Evolutionary conservation across 192 early-diverging fungal genomes (phyloP).

Genomic region (Backusella tarrabulga): DNA sequence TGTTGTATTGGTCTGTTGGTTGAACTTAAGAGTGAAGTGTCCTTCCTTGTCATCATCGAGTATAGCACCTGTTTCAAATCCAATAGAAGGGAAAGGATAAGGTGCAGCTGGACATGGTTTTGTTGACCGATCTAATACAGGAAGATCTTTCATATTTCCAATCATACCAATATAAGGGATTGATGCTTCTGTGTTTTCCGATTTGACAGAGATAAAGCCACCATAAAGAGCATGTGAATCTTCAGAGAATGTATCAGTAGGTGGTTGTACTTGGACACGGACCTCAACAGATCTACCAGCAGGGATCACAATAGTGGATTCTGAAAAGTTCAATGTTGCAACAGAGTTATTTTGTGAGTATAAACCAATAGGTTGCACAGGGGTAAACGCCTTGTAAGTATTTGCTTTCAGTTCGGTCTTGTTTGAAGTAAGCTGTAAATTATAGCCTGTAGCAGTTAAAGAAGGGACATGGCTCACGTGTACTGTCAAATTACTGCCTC

Average conservation of each 20-base stretch:
- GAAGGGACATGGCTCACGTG: slow-evolving; percentile 35
- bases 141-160: slow-evolving; percentile 40
- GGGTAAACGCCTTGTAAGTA: not conserved
- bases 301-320: not conserved
- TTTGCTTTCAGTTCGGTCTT: not conserved
- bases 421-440: not conserved
- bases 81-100: slow-evolving; percentile 28
- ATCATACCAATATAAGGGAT: slow-evolving; percentile 46
- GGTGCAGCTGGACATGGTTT: slow-evolving; percentile 9
- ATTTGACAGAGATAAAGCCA: slow-evolving; percentile 33
- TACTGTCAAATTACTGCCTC: slow-evolving; percentile 25
- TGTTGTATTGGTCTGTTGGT: not conserved
- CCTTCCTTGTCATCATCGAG: not conserved
- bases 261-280: slow-evolving; percentile 20
- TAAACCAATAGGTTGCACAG: slow-evolving; percentile 20
- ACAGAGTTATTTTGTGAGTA: not conserved
- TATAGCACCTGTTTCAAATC: slow-evolving; percentile 3
- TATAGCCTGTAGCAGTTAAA: slow-evolving; percentile 37
- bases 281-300: not conserved
- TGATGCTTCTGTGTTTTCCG: slow-evolving; percentile 6
- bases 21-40: not conserved
- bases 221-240: slow-evolving; percentile 36
- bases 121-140: slow-evolving; percentile 29
- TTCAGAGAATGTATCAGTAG: slow-evolving; percentile 18
- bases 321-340: slow-evolving; percentile 5